A percentile compares a stretch with the other conserved stretches of the same genome.
These are phyloP conservation scores for Brettanomyces anomalus DNA, from an alignment of 805 yeast species.

Conservation along the genomic window DNA sequence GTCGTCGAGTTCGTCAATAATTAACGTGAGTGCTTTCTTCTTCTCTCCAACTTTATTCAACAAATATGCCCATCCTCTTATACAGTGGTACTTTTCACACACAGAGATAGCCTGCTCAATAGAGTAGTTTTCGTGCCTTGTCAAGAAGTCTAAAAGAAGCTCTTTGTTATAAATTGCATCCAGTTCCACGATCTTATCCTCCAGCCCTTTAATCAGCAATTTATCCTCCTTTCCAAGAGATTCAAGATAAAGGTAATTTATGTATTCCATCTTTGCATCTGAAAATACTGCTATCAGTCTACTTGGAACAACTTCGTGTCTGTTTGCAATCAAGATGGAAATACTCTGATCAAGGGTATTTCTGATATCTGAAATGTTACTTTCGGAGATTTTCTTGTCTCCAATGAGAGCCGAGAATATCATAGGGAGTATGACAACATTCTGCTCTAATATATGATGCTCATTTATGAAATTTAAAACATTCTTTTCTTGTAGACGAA, in stretches of 20 bases:
- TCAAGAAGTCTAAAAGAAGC: conserved; percentile 52
- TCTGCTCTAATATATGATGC: conserved; percentile 52
- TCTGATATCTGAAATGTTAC: conserved; percentile 34
- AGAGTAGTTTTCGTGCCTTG: conserved; percentile 51
- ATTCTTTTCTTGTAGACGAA: conserved; percentile 43
- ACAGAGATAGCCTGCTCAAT: conserved; percentile 60
- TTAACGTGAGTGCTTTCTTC: conserved; percentile 63
- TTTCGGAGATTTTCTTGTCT: conserved; percentile 26
- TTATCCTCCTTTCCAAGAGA: conserved; percentile 49
- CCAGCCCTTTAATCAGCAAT: conserved; percentile 44
- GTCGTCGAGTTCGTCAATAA: conserved; percentile 69
- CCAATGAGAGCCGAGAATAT: conserved; percentile 31
- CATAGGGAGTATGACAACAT: conserved; percentile 39
- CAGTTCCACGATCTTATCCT: conserved; percentile 56
- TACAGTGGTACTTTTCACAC: conserved; percentile 45
- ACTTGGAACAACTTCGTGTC: conserved; percentile 56
- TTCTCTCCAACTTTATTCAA: conserved; percentile 79
- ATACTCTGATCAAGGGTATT: conserved; percentile 33
- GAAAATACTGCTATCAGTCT: conserved; percentile 41
- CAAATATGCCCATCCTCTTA: conserved; percentile 71
- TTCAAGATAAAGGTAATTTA: conserved; percentile 61
- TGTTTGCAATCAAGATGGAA: conserved; percentile 46
- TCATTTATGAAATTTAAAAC: conserved; percentile 50
- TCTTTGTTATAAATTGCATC: conserved; percentile 53
- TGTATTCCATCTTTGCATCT: conserved; percentile 31